phyloP scores from a whole-genome alignment of 164 flowering plant species.

The Piper betle region DNA sequence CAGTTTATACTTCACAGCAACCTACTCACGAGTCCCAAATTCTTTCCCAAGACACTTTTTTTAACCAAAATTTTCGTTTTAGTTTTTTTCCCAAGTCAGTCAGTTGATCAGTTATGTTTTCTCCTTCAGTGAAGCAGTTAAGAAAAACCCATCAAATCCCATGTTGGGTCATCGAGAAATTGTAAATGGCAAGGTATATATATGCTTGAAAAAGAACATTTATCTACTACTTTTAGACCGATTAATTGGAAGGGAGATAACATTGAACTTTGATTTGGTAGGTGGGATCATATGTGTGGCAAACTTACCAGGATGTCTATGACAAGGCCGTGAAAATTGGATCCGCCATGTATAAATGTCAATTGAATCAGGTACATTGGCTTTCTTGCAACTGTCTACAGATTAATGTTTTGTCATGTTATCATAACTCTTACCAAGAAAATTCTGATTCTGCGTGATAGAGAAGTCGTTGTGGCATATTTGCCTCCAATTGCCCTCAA shows the following conservation, averaged over 20 bases:
- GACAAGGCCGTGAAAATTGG: slow-evolving; percentile 50
- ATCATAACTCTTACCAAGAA: not conserved
- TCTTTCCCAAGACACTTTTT: no score
- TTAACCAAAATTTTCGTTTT: no score
- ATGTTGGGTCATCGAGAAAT: slow-evolving; percentile 70
- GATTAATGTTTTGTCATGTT: not conserved
- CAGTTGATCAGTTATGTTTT: not conserved
- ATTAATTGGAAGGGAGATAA: no score
- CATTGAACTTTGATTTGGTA: slow-evolving; percentile 6
- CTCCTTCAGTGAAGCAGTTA: slow-evolving; percentile 43
- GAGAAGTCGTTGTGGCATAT: slow-evolving; percentile 89
- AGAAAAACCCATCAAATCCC: slow-evolving; percentile 34
- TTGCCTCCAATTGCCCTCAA: slow-evolving; percentile 80
- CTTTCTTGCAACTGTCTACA: not conserved
- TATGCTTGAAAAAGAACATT: not conserved
- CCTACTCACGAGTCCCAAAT: no score
- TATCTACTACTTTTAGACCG: no score
- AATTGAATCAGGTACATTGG: slow-evolving; percentile 48
- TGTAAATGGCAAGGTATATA: slow-evolving; percentile 48
- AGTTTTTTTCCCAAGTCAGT: no score
- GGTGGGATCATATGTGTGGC: slow-evolving; percentile 75
- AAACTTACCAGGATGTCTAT: slow-evolving; percentile 63
- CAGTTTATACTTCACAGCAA: not conserved
- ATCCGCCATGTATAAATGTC: slow-evolving; percentile 61
- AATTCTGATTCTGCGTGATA: slow-evolving; percentile 10